These are phyloP conservation scores for Phytophthora sojae DNA, from an alignment of 352 stramenopile species.

Conservation along the genomic window DNA sequence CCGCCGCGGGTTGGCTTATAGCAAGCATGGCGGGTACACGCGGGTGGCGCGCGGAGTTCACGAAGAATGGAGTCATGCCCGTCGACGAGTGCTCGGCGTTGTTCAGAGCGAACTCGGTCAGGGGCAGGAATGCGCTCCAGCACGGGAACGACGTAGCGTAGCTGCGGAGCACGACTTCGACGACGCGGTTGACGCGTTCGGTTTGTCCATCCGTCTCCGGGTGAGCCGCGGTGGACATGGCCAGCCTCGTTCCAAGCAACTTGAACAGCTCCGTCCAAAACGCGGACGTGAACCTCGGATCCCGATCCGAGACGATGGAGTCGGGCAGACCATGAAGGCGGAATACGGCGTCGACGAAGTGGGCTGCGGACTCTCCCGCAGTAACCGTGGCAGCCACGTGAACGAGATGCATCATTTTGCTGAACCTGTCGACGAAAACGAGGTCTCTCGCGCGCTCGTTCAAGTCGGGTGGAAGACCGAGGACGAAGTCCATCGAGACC, in stretches of 20 bases:
- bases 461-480: background rate
- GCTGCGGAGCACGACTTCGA: background rate
- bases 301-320: background rate
- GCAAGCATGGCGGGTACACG: background rate
- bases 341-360: background rate
- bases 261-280: background rate
- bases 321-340: background rate
- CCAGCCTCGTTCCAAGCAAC: background rate
- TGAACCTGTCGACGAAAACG: background rate
- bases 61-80: background rate
- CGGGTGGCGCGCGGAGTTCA: background rate
- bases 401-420: background rate
- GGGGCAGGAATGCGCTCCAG: background rate
- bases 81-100: background rate
- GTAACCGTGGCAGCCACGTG: background rate
- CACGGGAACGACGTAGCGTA: background rate
- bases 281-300: background rate
- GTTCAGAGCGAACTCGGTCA: background rate
- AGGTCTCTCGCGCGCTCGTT: background rate
- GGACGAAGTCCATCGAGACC: background rate
- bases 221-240: background rate
- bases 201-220: slow-evolving; percentile 1
- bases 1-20: background rate
- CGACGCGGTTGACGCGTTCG: background rate
- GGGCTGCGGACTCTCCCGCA: background rate